Conservation (phyloP, 352 stramenopile genomes). For the Globisporangium spinosum region DNA sequence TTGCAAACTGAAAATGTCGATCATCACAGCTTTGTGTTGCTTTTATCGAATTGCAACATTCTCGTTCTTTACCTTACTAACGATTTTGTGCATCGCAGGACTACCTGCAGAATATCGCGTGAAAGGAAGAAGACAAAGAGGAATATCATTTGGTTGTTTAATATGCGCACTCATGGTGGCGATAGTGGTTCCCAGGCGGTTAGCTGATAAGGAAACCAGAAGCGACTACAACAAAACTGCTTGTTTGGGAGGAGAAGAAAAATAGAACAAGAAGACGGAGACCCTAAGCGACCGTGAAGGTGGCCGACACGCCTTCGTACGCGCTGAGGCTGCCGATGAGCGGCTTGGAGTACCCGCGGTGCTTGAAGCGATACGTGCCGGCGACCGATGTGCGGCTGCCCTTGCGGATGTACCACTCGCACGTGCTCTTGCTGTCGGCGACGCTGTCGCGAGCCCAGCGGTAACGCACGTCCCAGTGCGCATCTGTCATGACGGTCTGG, state of each 20-base stretch:
- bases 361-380: slow-evolving; percentile 41
- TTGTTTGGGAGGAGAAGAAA: neutral
- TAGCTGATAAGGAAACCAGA: neutral
- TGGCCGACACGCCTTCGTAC: slow-evolving; percentile 31
- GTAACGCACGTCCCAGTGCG: slow-evolving; percentile 52
- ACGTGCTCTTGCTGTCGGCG: slow-evolving; percentile 40
- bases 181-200: neutral
- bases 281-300: slow-evolving; percentile 23
- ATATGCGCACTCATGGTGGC: neutral
- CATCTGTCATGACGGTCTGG: slow-evolving; percentile 41
- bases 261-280: neutral
- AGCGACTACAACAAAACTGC: neutral
- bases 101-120: neutral
- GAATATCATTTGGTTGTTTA: neutral
- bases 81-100: neutral
- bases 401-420: slow-evolving; percentile 40
- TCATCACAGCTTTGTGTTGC: neutral
- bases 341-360: slow-evolving; percentile 41
- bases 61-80: neutral
- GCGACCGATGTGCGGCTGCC: slow-evolving; percentile 28
- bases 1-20: neutral
- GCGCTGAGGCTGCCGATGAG: slow-evolving; percentile 25
- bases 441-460: slow-evolving; percentile 29
- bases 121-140: neutral
- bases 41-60: no score